These are phyloP conservation scores for Drosera capensis DNA, from an alignment of 148 eudicot genomes.

Conservation along the genomic window DNA sequence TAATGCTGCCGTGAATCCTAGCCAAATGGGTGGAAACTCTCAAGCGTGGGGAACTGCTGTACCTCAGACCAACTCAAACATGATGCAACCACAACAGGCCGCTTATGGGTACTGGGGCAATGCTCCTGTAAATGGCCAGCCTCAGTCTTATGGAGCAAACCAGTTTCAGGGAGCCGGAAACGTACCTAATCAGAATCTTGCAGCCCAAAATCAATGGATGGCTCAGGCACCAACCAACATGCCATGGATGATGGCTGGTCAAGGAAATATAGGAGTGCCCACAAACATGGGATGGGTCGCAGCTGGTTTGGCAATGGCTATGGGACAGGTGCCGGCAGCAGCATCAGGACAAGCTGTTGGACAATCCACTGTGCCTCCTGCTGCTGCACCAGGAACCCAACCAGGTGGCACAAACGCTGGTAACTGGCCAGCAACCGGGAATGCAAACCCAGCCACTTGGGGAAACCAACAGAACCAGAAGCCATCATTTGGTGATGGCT, in stretches of 20 bases:
- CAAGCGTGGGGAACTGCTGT: too few species aligned
- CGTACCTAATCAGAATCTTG: conserved; percentile 11
- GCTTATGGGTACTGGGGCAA: conserved; percentile 45
- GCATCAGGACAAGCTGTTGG: conserved; percentile 24
- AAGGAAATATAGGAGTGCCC: conserved; percentile 26
- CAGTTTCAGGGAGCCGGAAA: conserved; percentile 32
- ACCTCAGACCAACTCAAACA: conserved; percentile 9
- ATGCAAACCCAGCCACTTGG: too few species aligned
- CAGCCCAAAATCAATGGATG: conserved; percentile 31
- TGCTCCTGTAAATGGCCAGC: conserved; percentile 21
- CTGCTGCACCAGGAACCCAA: conserved; percentile 14
- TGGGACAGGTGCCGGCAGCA: conserved; percentile 21
- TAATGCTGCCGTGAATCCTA: conserved; percentile 19
- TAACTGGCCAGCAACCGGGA: too few species aligned
- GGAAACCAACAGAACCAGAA: neutral
- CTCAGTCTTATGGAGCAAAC: conserved; percentile 17
- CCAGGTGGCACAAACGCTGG: conserved; percentile 6
- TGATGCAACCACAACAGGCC: conserved; percentile 25
- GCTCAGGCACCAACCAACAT: conserved; percentile 22
- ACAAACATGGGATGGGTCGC: conserved; percentile 50
- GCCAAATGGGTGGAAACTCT: too few species aligned
- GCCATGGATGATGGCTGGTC: conserved; percentile 26
- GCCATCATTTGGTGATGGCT: neutral
- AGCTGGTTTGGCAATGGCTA: conserved; percentile 16
- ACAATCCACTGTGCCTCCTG: conserved; percentile 24